phyloP scores from a whole-genome alignment of 1,284 basidiomycete genomes.

The Inonotus hispidus region DNA sequence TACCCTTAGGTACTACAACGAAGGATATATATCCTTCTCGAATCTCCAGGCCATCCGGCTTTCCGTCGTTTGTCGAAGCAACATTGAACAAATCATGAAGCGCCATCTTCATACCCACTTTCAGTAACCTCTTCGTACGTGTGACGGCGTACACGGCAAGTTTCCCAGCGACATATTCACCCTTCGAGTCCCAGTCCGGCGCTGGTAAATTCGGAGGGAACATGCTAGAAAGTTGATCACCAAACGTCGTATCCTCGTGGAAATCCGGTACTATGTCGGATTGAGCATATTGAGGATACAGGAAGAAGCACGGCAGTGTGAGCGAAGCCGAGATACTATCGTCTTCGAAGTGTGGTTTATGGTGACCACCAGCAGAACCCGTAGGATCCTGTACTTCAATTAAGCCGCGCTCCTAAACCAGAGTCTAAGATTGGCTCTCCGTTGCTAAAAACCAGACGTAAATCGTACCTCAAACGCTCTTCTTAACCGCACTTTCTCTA shows the following conservation, averaged over 20 bases:
- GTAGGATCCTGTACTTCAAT: conserved; percentile 55
- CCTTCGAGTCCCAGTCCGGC: conserved; percentile 72
- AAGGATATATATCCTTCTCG: conserved; percentile 85
- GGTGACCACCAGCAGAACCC: conserved; percentile 47
- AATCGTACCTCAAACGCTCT: conserved; percentile 56
- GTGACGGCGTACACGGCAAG: conserved; percentile 86
- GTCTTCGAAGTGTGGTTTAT: conserved; percentile 57
- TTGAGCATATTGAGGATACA: conserved; percentile 87
- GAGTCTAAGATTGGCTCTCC: not conserved
- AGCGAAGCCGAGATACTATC: conserved; percentile 57
- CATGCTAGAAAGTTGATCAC: conserved; percentile 74
- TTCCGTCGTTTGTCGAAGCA: conserved; percentile 53
- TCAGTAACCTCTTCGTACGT: conserved; percentile 68
- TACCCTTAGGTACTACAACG: conserved; percentile 79
- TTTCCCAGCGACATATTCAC: conserved; percentile 66
- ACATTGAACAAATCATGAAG: conserved; percentile 70
- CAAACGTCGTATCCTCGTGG: conserved; percentile 81
- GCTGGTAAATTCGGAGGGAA: conserved; percentile 65
- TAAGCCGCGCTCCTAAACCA: conserved; percentile 61
- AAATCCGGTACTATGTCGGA: conserved; percentile 88
- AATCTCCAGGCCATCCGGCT: conserved; percentile 79
- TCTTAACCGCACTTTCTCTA: conserved; percentile 43
- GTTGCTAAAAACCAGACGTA: not conserved
- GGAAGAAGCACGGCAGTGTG: conserved; percentile 84
- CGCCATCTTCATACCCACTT: conserved; percentile 86